Conservation (phyloP, 2,329 filamentous ascomycete genomes). For the Arthroderma sp. region DNA sequence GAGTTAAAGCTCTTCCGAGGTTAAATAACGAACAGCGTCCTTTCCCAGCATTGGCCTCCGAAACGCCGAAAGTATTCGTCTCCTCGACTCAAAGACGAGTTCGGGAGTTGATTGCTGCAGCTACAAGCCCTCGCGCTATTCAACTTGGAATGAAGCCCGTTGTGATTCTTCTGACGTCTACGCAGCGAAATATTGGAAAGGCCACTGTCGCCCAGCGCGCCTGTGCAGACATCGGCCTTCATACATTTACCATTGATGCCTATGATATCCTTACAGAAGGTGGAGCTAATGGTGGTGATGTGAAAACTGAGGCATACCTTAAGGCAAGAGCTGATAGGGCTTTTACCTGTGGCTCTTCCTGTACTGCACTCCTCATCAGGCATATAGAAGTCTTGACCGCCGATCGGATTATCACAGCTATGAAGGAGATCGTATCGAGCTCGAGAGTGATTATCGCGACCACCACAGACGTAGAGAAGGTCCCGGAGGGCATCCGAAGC, state of each 20-base stretch:
- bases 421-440: constrained; percentile 71
- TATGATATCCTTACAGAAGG: constrained; percentile 93
- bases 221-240: constrained; percentile 77
- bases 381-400: constrained; percentile 86
- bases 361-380: constrained; percentile 70
- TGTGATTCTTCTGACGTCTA: constrained; percentile 77
- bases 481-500: constrained; percentile 77
- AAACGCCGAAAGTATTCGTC: constrained; percentile 33
- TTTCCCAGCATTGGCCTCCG: constrained; percentile 24
- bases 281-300: constrained; percentile 70
- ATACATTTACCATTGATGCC: constrained; percentile 77
- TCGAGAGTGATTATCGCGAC: constrained; percentile 80
- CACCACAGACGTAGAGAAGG: constrained; percentile 87
- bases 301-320: constrained; percentile 85
- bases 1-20: constrained; percentile 53
- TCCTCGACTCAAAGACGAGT: constrained; percentile 53
- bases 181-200: constrained; percentile 88
- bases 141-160: constrained; percentile 78
- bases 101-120: constrained; percentile 72
- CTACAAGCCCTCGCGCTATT: constrained; percentile 75
- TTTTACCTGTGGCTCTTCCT: constrained; percentile 72
- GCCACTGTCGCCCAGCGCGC: constrained; percentile 62
- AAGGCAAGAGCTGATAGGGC: constrained; percentile 79
- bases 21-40: constrained; percentile 19
- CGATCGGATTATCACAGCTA: constrained; percentile 72